phyloP scores from a whole-genome alignment of 371 early-diverging fungal genomes.

The Rhizopus arrhizus region DNA sequence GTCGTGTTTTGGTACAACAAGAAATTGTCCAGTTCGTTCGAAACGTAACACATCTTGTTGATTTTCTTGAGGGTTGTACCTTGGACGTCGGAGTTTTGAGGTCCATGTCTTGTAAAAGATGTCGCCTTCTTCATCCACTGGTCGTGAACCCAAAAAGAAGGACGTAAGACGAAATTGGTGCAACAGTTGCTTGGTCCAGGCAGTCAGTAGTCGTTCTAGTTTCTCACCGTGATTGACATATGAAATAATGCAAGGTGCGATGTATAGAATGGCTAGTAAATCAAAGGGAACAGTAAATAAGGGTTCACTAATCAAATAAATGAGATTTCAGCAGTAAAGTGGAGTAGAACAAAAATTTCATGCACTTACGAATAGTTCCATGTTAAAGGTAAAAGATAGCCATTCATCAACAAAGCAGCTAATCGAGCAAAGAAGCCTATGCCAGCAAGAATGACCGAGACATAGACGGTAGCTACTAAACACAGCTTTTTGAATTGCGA shows the following conservation, averaged over 20 bases:
- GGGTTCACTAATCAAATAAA: constrained; percentile 50
- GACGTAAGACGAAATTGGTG: constrained; percentile 68
- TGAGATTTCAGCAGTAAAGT: neutral
- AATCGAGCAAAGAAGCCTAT: constrained; percentile 61
- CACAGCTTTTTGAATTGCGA: constrained; percentile 80
- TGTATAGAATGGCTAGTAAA: constrained; percentile 68
- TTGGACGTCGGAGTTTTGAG: constrained; percentile 10
- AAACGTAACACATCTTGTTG: constrained; percentile 54
- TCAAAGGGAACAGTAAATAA: constrained; percentile 79
- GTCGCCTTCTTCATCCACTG: constrained; percentile 56
- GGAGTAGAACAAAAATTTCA: neutral
- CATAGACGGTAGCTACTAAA: constrained; percentile 77
- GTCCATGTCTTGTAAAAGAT: constrained; percentile 20
- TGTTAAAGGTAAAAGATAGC: constrained; percentile 51
- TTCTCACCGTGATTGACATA: constrained; percentile 54
- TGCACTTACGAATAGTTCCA: constrained; percentile 48
- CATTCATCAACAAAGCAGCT: constrained; percentile 22
- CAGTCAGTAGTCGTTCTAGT: constrained; percentile 43
- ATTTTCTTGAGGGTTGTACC: constrained; percentile 35
- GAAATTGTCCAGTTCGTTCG: constrained; percentile 15
- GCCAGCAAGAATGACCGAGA: constrained; percentile 66
- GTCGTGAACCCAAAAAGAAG: constrained; percentile 79
- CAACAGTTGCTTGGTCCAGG: constrained; percentile 67
- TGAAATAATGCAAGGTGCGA: constrained; percentile 60
- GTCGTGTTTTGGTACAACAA: constrained; percentile 65